A percentile compares a stretch with the other conserved stretches of the same genome.
Evolutionary conservation across 2,329 filamentous ascomycete genomes (phyloP).

Genomic region (Epichloe aotearoae): DNA sequence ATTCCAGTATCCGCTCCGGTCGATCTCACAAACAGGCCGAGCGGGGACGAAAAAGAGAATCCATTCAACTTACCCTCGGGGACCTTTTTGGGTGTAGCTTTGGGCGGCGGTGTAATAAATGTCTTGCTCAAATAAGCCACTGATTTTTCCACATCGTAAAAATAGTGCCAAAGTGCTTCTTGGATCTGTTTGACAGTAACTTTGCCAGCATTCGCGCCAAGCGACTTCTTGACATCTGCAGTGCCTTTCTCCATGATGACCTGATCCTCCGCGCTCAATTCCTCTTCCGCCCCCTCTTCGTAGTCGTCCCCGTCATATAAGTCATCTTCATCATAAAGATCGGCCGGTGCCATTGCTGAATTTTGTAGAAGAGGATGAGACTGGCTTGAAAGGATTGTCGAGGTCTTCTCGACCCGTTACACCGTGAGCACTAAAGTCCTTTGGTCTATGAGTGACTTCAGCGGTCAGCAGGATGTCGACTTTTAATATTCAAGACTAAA

Average conservation of each 20-base stretch:
- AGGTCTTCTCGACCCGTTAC: not conserved
- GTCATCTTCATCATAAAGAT: slow-evolving; percentile 35
- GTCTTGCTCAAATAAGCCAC: slow-evolving; percentile 66
- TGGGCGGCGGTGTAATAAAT: slow-evolving; percentile 27
- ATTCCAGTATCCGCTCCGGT: slow-evolving; percentile 20
- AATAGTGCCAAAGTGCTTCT: slow-evolving; percentile 90
- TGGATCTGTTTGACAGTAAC: slow-evolving; percentile 58
- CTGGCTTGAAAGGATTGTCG: not conserved
- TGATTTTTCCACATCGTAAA: slow-evolving; percentile 80
- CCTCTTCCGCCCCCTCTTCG: slow-evolving; percentile 31
- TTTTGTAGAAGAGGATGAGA: not conserved
- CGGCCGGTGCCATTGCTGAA: slow-evolving; percentile 10
- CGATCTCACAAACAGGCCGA: slow-evolving; percentile 14
- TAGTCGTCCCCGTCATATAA: slow-evolving; percentile 35
- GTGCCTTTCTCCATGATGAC: slow-evolving; percentile 50
- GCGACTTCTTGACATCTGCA: slow-evolving; percentile 47
- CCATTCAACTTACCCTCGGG: slow-evolving; percentile 28
- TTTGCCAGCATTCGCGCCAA: slow-evolving; percentile 47
- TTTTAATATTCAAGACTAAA: not conserved
- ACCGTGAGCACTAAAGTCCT: not conserved
- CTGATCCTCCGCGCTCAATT: slow-evolving; percentile 35
- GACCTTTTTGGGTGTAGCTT: slow-evolving; percentile 25
- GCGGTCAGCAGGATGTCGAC: not conserved
- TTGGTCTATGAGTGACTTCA: not conserved
- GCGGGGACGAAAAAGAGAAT: slow-evolving; percentile 19